Percentiles rank a stretch among this genome's conserved stretches.
phyloP scores from a whole-genome alignment of 768 basidiomycete species.

The Macrolepiota dolichaula region DNA sequence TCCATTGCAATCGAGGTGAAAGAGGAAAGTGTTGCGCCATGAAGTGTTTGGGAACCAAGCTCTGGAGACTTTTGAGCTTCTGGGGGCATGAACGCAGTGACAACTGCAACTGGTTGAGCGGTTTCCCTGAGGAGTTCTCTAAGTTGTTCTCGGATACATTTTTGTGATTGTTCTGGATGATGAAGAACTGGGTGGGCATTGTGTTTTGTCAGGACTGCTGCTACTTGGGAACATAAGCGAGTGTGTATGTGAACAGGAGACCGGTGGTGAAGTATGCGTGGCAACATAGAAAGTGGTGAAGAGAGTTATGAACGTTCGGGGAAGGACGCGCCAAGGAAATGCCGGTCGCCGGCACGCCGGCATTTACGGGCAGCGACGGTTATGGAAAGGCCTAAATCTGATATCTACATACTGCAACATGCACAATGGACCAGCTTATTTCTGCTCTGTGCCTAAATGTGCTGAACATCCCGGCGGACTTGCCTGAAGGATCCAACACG shows the following conservation, averaged over 20 bases:
- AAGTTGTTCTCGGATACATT: conserved; percentile 27
- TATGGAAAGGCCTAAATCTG: too few species aligned
- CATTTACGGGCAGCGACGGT: background rate
- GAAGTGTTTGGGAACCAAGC: conserved; percentile 24
- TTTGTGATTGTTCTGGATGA: conserved; percentile 5
- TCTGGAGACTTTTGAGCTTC: conserved; percentile 5
- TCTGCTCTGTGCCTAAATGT: too few species aligned
- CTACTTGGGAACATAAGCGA: conserved; percentile 1
- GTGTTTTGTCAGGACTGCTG: background rate
- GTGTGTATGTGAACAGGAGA: background rate
- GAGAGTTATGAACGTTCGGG: background rate
- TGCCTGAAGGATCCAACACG: background rate
- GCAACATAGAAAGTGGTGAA: background rate
- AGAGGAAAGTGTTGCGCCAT: conserved; percentile 92
- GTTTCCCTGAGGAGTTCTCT: conserved; percentile 66
- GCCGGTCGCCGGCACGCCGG: background rate
- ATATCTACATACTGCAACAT: too few species aligned
- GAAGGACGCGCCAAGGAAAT: background rate
- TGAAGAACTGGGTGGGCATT: background rate
- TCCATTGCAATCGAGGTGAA: conserved; percentile 91
- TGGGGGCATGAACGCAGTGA: conserved; percentile 66
- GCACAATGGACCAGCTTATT: too few species aligned
- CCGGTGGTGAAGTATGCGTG: background rate
- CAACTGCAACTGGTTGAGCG: conserved; percentile 84
- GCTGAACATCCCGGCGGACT: too few species aligned